Conservation (phyloP, 2,329 filamentous ascomycete species). For the Clarireedia sp. region DNA sequence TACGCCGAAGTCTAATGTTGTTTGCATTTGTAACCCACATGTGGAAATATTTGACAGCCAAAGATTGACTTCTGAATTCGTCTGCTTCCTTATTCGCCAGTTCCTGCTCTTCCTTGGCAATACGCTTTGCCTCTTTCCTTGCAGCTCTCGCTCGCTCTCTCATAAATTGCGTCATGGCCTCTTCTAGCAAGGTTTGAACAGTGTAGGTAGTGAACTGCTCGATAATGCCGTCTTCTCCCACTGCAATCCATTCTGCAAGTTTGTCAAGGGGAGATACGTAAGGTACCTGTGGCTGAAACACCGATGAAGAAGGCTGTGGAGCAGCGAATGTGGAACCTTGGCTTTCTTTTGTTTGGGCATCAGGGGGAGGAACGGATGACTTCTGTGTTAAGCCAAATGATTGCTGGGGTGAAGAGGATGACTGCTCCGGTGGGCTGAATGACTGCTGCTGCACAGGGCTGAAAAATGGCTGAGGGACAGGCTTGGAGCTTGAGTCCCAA, state of each 20-base stretch:
- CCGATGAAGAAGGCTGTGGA: not conserved
- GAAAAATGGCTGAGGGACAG: not conserved
- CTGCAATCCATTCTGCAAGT: constrained; percentile 23
- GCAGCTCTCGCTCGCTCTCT: constrained; percentile 12
- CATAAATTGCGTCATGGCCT: constrained; percentile 14
- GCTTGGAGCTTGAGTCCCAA: not conserved
- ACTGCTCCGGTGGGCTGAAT: too few relatives aligned
- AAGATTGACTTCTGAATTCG: constrained; percentile 21
- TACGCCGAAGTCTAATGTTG: constrained; percentile 20
- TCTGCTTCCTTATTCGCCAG: constrained; percentile 19
- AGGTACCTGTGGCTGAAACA: not conserved
- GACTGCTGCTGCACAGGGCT: not conserved
- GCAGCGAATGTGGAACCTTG: not conserved
- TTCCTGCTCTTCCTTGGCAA: constrained; percentile 17
- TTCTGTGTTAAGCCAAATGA: not conserved
- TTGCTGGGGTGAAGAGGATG: too few relatives aligned
- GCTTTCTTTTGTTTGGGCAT: not conserved
- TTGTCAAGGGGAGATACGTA: not conserved
- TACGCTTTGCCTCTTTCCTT: constrained; percentile 11
- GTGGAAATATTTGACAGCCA: constrained; percentile 26
- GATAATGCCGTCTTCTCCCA: constrained; percentile 27
- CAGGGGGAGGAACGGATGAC: not conserved
- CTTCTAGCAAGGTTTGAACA: constrained; percentile 19
- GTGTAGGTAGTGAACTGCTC: constrained; percentile 26
- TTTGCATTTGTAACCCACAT: constrained; percentile 24